phyloP scores from a whole-genome alignment of 352 stramenopile species.

The Globisporangium acanthophoron region DNA sequence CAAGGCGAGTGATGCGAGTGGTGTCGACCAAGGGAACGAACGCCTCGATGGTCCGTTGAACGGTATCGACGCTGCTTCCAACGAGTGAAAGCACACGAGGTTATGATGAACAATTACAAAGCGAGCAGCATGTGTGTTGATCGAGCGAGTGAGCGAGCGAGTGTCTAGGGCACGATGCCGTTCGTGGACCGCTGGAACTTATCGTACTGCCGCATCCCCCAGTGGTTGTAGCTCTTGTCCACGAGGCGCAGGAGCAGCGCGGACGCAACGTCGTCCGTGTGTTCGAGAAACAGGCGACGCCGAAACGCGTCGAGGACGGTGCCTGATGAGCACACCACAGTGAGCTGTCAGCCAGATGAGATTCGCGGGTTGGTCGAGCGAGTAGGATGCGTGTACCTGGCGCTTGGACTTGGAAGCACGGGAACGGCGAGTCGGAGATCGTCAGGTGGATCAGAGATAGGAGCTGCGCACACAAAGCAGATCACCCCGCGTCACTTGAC shows the following conservation, averaged over 20 bases:
- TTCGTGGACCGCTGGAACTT: slow-evolving; percentile 66
- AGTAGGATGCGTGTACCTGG: slow-evolving; percentile 11
- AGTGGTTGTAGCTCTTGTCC: slow-evolving; percentile 57
- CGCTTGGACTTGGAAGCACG: slow-evolving; percentile 65
- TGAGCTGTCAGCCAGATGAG: background rate
- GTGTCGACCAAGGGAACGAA: background rate
- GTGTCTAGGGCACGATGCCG: slow-evolving; percentile 44
- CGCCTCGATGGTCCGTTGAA: background rate
- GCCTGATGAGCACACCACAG: background rate
- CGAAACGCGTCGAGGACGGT: slow-evolving; percentile 19
- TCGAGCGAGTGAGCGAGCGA: background rate
- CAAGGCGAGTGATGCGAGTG: background rate
- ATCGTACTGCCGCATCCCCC: slow-evolving; percentile 67
- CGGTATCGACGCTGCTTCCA: background rate
- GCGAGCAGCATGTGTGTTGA: background rate
- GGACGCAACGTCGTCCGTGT: slow-evolving; percentile 17
- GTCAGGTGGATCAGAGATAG: slow-evolving; percentile 90
- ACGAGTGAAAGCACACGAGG: background rate
- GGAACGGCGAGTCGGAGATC: slow-evolving; percentile 79
- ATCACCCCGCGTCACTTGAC: background rate
- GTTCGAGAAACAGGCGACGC: slow-evolving; percentile 30
- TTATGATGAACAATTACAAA: background rate
- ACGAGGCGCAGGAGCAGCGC: slow-evolving; percentile 34
- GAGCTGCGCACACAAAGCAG: slow-evolving; percentile 22
- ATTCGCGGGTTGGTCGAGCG: background rate